Evolutionary conservation across 768 basidiomycete species (phyloP).

Genomic region (Cystofilobasidium bisporidii): DNA sequence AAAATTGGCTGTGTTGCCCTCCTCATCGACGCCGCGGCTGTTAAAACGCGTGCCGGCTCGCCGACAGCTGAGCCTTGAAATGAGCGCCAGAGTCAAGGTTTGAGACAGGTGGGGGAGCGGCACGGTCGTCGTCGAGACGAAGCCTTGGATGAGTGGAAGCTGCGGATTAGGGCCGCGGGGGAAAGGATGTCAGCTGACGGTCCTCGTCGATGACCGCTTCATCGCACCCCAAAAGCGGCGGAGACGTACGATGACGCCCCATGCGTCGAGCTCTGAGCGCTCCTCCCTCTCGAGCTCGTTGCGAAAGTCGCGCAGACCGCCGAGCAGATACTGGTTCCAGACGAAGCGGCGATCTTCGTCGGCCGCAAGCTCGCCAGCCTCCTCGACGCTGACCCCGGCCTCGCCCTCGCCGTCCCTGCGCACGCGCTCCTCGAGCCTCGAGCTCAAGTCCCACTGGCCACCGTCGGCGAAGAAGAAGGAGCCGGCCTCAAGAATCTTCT

Average conservation of each 20-base stretch:
- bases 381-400: slow-evolving; percentile 12
- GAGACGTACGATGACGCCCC: slow-evolving; percentile 67
- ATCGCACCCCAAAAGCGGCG: no score
- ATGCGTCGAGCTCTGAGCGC: slow-evolving; percentile 63
- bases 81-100: slow-evolving; percentile 66
- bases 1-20: slow-evolving; percentile 70
- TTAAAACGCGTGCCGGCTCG: slow-evolving; percentile 96
- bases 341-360: slow-evolving; percentile 61
- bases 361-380: slow-evolving; percentile 35
- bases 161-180: slow-evolving; percentile 40
- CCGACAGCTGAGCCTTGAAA: slow-evolving; percentile 85
- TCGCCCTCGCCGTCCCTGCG: slow-evolving; percentile 45
- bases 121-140: slow-evolving; percentile 71
- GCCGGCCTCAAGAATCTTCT: slow-evolving; percentile 81
- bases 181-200: slow-evolving; percentile 20
- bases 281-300: slow-evolving; percentile 57
- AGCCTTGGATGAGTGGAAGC: slow-evolving; percentile 90
- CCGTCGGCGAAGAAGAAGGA: slow-evolving; percentile 85
- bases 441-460: slow-evolving; percentile 80
- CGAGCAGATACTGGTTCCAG: slow-evolving; percentile 88
- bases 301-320: slow-evolving; percentile 78
- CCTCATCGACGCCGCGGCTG: slow-evolving; percentile 86
- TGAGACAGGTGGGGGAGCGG: slow-evolving; percentile 62
- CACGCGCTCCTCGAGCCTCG: slow-evolving; percentile 59
- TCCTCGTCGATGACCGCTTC: not conserved